These are phyloP conservation scores for Schrenkiella parvula DNA, from an alignment of 345 rosid species.

Conservation along the genomic window DNA sequence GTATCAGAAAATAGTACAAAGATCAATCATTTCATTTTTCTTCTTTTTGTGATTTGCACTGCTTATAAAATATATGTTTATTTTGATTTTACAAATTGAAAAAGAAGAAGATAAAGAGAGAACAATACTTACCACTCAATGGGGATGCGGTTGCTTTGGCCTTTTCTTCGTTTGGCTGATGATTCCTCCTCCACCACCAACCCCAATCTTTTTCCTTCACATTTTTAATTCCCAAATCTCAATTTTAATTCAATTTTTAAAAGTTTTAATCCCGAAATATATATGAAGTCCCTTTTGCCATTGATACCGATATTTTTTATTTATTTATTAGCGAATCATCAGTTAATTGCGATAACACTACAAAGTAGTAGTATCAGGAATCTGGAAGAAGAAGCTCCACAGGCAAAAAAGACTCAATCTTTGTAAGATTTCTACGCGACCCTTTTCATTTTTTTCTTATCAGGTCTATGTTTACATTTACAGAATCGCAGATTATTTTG, in stretches of 20 bases:
- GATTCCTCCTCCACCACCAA: constrained; percentile 53
- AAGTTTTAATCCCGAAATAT: not conserved
- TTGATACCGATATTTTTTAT: not conserved
- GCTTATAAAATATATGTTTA: not conserved
- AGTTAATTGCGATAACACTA: constrained; percentile 18
- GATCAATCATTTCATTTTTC: not conserved
- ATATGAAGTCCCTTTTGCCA: constrained; percentile 24
- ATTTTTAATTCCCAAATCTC: not conserved
- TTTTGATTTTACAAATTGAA: not conserved
- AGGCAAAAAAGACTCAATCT: constrained; percentile 21
- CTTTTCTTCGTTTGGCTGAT: constrained; percentile 39
- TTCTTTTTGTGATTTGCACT: not conserved
- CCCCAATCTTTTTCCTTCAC: not conserved
- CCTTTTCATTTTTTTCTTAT: not conserved
- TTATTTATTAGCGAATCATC: constrained; percentile 6
- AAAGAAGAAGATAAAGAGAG: constrained; percentile 26
- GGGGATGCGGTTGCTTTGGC: constrained; percentile 61
- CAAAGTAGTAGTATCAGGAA: constrained; percentile 18
- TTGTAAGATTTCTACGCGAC: constrained; percentile 24
- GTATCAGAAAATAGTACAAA: not conserved
- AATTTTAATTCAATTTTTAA: not conserved
- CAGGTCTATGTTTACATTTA: not conserved
- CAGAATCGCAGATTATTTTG: not conserved
- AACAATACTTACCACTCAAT: constrained; percentile 57
- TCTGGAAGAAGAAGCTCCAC: constrained; percentile 26